Evolutionary conservation across 768 basidiomycete genomes (phyloP), one percentile per base, ranked within the genome.

Genomic region (Stropharia rugosoannulata): DNA sequence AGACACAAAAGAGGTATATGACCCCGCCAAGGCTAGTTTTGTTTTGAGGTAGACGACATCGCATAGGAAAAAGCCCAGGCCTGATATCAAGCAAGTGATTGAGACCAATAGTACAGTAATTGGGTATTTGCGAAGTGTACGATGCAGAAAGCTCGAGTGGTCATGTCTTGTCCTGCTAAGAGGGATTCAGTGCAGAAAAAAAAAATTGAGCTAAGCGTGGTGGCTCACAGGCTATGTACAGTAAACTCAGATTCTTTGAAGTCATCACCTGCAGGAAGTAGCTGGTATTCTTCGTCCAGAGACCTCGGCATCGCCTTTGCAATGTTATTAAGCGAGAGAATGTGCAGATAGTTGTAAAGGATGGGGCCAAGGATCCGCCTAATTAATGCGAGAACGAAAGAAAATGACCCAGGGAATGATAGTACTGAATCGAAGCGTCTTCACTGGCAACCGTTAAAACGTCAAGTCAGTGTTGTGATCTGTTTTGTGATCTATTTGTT

Each of bases 1-100:
- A 9, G 41, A 10, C 29, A 52, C 6, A n/a, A 52, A 52, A 9
- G 51, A n/a, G 38, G 42, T 44, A 29, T 52, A 52, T 11, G 51
- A 52, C 29, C 41, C 42, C 1, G 41, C 42, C 19, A 52, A 32
- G 1, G 51, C 51, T 5, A 52, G 32, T 44, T 22, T 43, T 5
- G 51, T 16, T 44, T 52, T 52, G n/a, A 52, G 51, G n/a, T 43
- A 52, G 18, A 52, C 16, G 10, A 52, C 35, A 11, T 52, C 51
- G 51, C 44, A 52, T 5, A 32, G 32, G n/a, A 52, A 16, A 18
- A 52, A 44, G 32, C 29, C 9, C 13, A 39, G 12, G 42, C 41
- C 51, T 1, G 32, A 18, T 7, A 36, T 19, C 5, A 52, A 38
- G 22, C 32, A 52, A n/a, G 29, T 29, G 2, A 52, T 38, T 1